Evolutionary conservation across 2,329 filamentous ascomycete genomes (phyloP).

Genomic region (Ceratocystis ficicola): DNA sequence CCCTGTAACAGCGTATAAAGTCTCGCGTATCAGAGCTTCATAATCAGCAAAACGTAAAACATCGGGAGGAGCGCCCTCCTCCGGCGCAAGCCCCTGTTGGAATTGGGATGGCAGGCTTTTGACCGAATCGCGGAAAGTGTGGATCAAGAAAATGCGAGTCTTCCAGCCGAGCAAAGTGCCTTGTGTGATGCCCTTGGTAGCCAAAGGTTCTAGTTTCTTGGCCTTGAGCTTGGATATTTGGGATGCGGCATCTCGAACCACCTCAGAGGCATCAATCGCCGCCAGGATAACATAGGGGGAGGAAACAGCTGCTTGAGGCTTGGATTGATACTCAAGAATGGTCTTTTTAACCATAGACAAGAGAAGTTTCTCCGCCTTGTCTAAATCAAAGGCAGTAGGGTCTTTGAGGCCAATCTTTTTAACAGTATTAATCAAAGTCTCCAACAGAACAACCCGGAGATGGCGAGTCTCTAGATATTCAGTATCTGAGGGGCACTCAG

Average conservation of each 20-base stretch:
- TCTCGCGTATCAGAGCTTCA: conserved; percentile 29
- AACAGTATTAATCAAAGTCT: conserved; percentile 28
- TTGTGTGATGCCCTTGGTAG: conserved; percentile 28
- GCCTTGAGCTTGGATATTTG: conserved; percentile 24
- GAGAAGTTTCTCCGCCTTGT: conserved; percentile 21
- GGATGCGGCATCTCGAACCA: conserved; percentile 13
- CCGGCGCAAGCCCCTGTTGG: not conserved
- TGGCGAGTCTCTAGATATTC: conserved; percentile 23
- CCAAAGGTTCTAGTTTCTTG: conserved; percentile 31
- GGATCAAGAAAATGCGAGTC: conserved; percentile 34
- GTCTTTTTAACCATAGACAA: conserved; percentile 19
- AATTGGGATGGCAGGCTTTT: conserved; percentile 7
- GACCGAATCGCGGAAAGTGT: conserved; percentile 18
- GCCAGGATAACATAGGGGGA: conserved; percentile 22
- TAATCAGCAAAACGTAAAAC: conserved; percentile 21
- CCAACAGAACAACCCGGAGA: conserved; percentile 31
- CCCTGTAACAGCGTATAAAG: conserved; percentile 28
- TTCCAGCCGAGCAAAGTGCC: conserved; percentile 37
- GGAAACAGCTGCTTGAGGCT: conserved; percentile 1
- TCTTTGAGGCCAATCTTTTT: conserved; percentile 26
- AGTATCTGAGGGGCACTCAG: conserved; percentile 21
- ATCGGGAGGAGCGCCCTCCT: conserved; percentile 13
- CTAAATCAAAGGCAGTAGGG: conserved; percentile 24
- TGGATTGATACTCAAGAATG: conserved; percentile 20
- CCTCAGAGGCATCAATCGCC: conserved; percentile 20